phyloP scores from a whole-genome alignment of 805 yeast species.

The Kazachstania africana region DNA sequence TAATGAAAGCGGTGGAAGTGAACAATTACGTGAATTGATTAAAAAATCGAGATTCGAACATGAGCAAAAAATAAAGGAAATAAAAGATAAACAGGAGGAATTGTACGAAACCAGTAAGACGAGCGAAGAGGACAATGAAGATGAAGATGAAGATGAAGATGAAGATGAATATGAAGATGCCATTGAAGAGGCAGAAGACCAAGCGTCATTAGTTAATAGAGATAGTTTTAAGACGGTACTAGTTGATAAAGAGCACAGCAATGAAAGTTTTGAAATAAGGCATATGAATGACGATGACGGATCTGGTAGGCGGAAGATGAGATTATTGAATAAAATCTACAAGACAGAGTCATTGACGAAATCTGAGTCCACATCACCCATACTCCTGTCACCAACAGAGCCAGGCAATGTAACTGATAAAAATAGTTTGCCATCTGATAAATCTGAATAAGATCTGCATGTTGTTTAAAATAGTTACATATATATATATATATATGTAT shows the following conservation, averaged over 20 bases:
- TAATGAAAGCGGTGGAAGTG: constrained; percentile 34
- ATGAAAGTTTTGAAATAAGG: constrained; percentile 20
- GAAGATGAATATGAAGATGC: constrained; percentile 6
- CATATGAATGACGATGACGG: constrained; percentile 5
- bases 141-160: constrained; percentile 4
- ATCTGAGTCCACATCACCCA: neutral
- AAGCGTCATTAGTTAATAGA: neutral
- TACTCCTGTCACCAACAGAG: too few species aligned
- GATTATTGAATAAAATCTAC: constrained; percentile 20
- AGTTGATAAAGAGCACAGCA: constrained; percentile 6
- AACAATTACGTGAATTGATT: constrained; percentile 31
- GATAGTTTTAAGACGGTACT: neutral
- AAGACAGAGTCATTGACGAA: neutral
- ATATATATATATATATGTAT: too few species aligned
- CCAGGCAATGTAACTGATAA: too few species aligned
- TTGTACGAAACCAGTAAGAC: constrained; percentile 19
- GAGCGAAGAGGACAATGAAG: constrained; percentile 10
- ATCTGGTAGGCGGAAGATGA: constrained; percentile 17
- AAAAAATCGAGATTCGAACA: constrained; percentile 29
- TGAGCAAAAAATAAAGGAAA: constrained; percentile 14
- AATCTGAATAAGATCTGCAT: too few species aligned
- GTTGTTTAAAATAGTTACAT: too few species aligned
- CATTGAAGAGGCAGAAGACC: constrained; percentile 1
- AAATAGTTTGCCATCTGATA: too few species aligned
- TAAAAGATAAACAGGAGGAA: constrained; percentile 14